Conservation (phyloP, 345 rosid species). For the Moringa oleifera region DNA sequence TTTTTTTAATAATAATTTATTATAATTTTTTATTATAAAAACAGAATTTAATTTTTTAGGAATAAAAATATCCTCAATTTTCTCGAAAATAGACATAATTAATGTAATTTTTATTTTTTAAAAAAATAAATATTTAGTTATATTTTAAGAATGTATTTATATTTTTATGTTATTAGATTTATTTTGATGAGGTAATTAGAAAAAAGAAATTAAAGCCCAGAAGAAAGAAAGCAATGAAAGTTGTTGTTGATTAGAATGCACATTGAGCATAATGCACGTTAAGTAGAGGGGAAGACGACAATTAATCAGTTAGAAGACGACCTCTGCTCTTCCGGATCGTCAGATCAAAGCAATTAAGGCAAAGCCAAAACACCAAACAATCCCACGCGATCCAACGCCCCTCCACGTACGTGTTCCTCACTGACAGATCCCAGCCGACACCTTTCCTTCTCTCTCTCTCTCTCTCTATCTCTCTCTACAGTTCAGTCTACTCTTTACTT, state of each 20-base stretch:
- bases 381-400: slow-evolving; percentile 25
- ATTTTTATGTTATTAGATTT: too few species aligned
- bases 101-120: too few species aligned
- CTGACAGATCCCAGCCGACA: slow-evolving; percentile 35
- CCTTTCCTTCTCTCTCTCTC: slow-evolving; percentile 6
- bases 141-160: too few species aligned
- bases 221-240: too few species aligned
- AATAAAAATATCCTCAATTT: too few species aligned
- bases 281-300: background rate
- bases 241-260: slow-evolving; percentile 25
- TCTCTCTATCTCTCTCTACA: slow-evolving; percentile 15
- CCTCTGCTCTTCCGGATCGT: slow-evolving; percentile 24
- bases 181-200: too few species aligned
- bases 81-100: too few species aligned
- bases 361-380: slow-evolving; percentile 7
- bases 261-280: slow-evolving; percentile 12
- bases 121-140: too few species aligned
- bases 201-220: too few species aligned
- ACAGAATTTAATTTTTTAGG: too few species aligned
- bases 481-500: slow-evolving; percentile 10
- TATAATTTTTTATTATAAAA: too few species aligned
- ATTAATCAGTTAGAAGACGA: slow-evolving; percentile 5
- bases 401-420: slow-evolving; percentile 33
- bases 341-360: slow-evolving; percentile 11
- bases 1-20: too few species aligned